Conservation (phyloP, 2,329 filamentous ascomycete species). For the Graphiopsis chlorocephala region DNA sequence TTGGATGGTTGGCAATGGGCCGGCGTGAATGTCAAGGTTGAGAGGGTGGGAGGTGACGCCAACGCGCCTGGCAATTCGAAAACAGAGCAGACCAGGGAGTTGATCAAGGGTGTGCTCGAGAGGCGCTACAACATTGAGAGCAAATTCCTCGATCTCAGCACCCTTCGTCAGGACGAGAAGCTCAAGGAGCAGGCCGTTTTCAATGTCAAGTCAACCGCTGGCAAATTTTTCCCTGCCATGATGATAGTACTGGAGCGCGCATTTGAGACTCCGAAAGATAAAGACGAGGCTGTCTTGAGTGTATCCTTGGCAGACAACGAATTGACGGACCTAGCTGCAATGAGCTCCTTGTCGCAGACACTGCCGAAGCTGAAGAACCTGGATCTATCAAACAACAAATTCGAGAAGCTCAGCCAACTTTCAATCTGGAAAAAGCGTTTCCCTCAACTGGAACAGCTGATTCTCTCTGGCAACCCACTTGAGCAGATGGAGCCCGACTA, state of each 20-base stretch:
- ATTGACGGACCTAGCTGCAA: constrained; percentile 67
- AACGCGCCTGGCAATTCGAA: constrained; percentile 28
- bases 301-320: constrained; percentile 80
- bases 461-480: constrained; percentile 75
- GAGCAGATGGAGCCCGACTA: constrained; percentile 50
- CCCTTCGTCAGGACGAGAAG: constrained; percentile 68
- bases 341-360: constrained; percentile 72
- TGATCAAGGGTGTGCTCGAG: constrained; percentile 68
- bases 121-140: constrained; percentile 67
- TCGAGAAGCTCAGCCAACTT: constrained; percentile 66
- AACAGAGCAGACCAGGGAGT: constrained; percentile 57
- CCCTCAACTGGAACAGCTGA: constrained; percentile 72
- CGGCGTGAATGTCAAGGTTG: constrained; percentile 38
- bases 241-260: constrained; percentile 80
- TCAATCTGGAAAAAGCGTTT: constrained; percentile 78
- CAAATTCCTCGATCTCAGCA: constrained; percentile 82
- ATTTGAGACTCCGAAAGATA: constrained; percentile 69
- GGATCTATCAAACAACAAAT: constrained; percentile 80
- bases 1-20: constrained; percentile 43
- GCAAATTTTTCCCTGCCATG: constrained; percentile 88
- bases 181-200: constrained; percentile 76
- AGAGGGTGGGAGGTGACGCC: constrained; percentile 28
- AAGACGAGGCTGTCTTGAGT: constrained; percentile 74
- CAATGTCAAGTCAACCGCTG: constrained; percentile 64
- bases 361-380: constrained; percentile 86